Evolutionary conservation across 1,139 yeast genomes (phyloP).

Genomic region (Yamadazyma spencermartinsiae): DNA sequence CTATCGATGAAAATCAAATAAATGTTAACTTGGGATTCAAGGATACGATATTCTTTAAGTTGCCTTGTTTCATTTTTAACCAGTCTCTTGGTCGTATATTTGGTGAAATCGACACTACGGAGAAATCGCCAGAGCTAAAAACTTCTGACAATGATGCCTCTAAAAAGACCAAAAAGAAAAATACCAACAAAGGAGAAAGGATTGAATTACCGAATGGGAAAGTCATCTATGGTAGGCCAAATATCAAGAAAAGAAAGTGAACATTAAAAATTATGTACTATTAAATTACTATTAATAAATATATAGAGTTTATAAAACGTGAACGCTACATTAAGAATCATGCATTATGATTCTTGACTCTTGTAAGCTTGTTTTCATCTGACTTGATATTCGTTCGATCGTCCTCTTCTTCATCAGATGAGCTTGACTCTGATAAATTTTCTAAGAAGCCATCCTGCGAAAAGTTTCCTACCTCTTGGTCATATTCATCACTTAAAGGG

Average conservation of each 20-base stretch:
- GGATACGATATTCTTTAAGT: constrained; percentile 54
- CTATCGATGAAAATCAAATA: constrained; percentile 42
- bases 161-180: constrained; percentile 28
- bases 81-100: constrained; percentile 39
- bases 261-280: neutral
- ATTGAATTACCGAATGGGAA: constrained; percentile 61
- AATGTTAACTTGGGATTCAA: constrained; percentile 43
- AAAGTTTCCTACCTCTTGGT: constrained; percentile 23
- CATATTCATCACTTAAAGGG: constrained; percentile 23
- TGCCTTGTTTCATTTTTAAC: constrained; percentile 51
- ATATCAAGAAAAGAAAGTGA: constrained; percentile 16
- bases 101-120: constrained; percentile 23
- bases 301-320: constrained; percentile 5
- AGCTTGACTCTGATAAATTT: constrained; percentile 40
- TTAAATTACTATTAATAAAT: constrained; percentile 4
- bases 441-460: constrained; percentile 30
- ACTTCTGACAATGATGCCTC: constrained; percentile 25
- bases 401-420: constrained; percentile 33
- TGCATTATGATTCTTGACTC: constrained; percentile 43
- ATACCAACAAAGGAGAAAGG: constrained; percentile 43
- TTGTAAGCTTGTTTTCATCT: constrained; percentile 31
- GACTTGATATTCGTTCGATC: constrained; percentile 17
- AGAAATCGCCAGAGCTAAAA: constrained; percentile 7
- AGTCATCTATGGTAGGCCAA: constrained; percentile 48
- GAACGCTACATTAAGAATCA: constrained; percentile 10